Conservation (phyloP, 2,329 filamentous ascomycete species). For the Cryphonectria radicalis region DNA sequence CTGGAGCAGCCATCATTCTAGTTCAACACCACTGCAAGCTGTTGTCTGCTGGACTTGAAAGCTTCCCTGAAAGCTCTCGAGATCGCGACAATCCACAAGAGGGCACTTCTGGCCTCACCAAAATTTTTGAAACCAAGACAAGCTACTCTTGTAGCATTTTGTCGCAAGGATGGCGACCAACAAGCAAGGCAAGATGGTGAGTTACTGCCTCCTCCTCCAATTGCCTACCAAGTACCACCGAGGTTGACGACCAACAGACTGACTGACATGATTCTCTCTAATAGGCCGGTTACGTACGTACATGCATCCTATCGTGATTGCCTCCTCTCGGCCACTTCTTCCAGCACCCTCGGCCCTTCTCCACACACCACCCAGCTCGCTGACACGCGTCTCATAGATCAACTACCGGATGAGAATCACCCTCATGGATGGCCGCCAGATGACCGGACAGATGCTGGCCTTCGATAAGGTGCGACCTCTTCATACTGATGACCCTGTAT, state of each 20-base stretch:
- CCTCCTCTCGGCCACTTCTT: neutral
- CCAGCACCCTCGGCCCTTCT: neutral
- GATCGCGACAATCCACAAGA: slow-evolving; percentile 42
- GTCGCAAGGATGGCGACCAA: slow-evolving; percentile 68
- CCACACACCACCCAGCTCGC: slow-evolving; percentile 20
- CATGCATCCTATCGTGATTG: slow-evolving; percentile 20
- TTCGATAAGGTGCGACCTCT: slow-evolving; percentile 81
- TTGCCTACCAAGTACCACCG: slow-evolving; percentile 44
- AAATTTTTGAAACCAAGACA: slow-evolving; percentile 52
- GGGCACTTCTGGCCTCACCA: slow-evolving; percentile 43
- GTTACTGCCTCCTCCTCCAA: slow-evolving; percentile 46
- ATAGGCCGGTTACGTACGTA: slow-evolving; percentile 74
- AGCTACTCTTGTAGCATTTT: slow-evolving; percentile 48
- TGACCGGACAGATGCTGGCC: slow-evolving; percentile 97
- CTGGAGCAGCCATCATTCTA: slow-evolving; percentile 14
- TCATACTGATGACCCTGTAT: neutral
- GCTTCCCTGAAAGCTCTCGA: slow-evolving; percentile 43
- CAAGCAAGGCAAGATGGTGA: slow-evolving; percentile 99
- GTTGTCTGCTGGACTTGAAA: slow-evolving; percentile 50
- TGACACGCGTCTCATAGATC: slow-evolving; percentile 65
- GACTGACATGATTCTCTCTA: slow-evolving; percentile 61
- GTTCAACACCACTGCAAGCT: slow-evolving; percentile 10
- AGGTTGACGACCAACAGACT: slow-evolving; percentile 60
- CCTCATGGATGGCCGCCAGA: slow-evolving; percentile 90
- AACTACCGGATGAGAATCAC: slow-evolving; percentile 99